These are phyloP conservation scores for Immersiella caudata DNA, from an alignment of 495 filamentous ascomycete species.

Conservation along the genomic window DNA sequence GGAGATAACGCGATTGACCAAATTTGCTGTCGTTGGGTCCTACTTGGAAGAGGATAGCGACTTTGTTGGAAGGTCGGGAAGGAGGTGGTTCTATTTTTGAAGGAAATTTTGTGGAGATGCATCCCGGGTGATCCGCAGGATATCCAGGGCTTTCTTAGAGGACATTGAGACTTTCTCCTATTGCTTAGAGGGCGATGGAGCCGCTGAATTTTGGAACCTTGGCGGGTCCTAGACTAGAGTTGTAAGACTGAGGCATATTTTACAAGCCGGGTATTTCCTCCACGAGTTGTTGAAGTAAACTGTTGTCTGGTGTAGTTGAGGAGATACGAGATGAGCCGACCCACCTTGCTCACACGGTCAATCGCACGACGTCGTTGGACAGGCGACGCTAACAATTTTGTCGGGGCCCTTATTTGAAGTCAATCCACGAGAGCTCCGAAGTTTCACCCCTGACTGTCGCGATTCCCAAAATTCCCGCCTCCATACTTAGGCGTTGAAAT, in stretches of 20 bases:
- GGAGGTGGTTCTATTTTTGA: too few relatives aligned
- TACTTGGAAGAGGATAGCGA: too few relatives aligned
- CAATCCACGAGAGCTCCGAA: conserved; percentile 7
- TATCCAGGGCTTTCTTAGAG: too few relatives aligned
- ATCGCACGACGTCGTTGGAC: conserved; percentile 15
- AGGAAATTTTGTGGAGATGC: too few relatives aligned
- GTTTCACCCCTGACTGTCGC: conserved; percentile 1
- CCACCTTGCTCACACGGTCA: conserved; percentile 1
- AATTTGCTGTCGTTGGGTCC: neutral
- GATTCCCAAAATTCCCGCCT: conserved; percentile 5
- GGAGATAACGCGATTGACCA: neutral
- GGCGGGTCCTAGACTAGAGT: neutral
- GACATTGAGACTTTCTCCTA: too few relatives aligned
- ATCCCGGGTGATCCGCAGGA: too few relatives aligned
- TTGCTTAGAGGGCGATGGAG: too few relatives aligned
- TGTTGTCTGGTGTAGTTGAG: neutral
- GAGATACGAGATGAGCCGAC: conserved; percentile 9
- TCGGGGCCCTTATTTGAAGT: neutral
- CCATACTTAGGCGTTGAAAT: neutral
- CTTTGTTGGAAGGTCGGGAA: too few relatives aligned
- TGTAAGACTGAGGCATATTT: neutral
- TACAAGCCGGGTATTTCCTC: neutral
- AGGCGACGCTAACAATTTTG: conserved; percentile 13
- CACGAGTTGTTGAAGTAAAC: neutral
- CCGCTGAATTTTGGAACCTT: too few relatives aligned